These are phyloP conservation scores for Xylaria hypoxylon DNA, from an alignment of 2,329 filamentous ascomycete species.

Conservation along the genomic window DNA sequence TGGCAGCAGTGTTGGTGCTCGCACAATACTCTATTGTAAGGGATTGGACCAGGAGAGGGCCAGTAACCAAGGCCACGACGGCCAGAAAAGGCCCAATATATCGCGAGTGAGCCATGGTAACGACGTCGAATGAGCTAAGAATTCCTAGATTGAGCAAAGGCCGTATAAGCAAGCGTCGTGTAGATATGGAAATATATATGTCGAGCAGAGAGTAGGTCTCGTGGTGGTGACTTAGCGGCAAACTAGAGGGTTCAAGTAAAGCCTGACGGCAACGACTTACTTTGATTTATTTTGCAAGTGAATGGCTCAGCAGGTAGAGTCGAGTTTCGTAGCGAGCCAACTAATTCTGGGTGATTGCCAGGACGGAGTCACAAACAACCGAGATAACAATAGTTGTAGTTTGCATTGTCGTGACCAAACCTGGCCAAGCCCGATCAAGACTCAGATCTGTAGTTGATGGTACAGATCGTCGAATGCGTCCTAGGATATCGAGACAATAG, in stretches of 20 bases:
- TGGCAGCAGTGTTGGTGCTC: conserved; percentile 59
- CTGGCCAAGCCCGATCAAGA: conserved; percentile 31
- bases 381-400: conserved; percentile 30
- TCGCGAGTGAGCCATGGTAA: conserved; percentile 43
- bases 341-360: conserved; percentile 26
- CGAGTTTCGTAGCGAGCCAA: conserved; percentile 6
- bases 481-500: conserved; percentile 20
- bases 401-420: conserved; percentile 38
- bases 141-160: neutral
- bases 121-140: neutral
- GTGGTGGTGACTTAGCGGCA: neutral
- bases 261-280: conserved; percentile 22
- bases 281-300: conserved; percentile 14
- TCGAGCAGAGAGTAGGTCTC: neutral
- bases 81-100: conserved; percentile 41
- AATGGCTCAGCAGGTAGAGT: conserved; percentile 11
- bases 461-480: conserved; percentile 15
- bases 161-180: conserved; percentile 20
- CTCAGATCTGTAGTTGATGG: conserved; percentile 10
- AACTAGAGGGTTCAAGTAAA: conserved; percentile 3
- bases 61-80: conserved; percentile 40
- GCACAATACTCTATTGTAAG: conserved; percentile 59
- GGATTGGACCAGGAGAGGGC: conserved; percentile 42
- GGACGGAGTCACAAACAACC: conserved; percentile 38
- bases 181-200: neutral